These are phyloP conservation scores for Glomus cerebriforme DNA, from an alignment of 192 early-diverging fungal species.

Conservation along the genomic window DNA sequence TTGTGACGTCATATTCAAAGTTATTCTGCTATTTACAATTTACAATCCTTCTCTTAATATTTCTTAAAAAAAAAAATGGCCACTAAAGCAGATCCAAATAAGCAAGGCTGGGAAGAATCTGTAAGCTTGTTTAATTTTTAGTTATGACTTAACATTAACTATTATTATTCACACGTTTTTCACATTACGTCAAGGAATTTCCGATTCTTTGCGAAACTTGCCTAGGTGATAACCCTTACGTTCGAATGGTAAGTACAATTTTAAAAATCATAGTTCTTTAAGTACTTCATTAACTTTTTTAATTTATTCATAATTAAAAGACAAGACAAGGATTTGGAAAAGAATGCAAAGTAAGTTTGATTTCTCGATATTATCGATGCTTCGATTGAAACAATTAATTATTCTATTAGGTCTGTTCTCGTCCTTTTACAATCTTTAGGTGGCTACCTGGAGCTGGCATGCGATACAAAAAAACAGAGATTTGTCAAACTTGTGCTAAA, in stretches of 20 bases:
- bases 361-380: slow-evolving; percentile 2
- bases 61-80: slow-evolving; percentile 5
- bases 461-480: slow-evolving; percentile 98
- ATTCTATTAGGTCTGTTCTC: slow-evolving; percentile 65
- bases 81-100: slow-evolving; percentile 60
- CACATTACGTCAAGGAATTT: slow-evolving; percentile 55
- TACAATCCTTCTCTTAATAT: too few relatives aligned
- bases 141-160: background rate
- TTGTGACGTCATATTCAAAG: too few relatives aligned
- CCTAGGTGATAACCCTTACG: slow-evolving; percentile 95
- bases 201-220: slow-evolving; percentile 97
- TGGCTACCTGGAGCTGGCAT: slow-evolving; percentile 95
- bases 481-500: slow-evolving; percentile 97
- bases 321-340: slow-evolving; percentile 72
- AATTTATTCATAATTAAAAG: slow-evolving; percentile 35
- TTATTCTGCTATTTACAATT: too few relatives aligned
- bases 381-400: background rate
- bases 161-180: slow-evolving; percentile 2
- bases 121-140: slow-evolving; percentile 32
- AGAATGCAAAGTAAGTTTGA: slow-evolving; percentile 66
- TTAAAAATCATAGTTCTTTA: too few relatives aligned
- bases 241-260: slow-evolving; percentile 82
- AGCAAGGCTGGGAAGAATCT: slow-evolving; percentile 65
- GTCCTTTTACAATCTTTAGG: slow-evolving; percentile 95
- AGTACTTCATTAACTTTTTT: background rate